These are phyloP conservation scores for Candida endomychidarum DNA, from an alignment of 805 yeast genomes.

Conservation along the genomic window DNA sequence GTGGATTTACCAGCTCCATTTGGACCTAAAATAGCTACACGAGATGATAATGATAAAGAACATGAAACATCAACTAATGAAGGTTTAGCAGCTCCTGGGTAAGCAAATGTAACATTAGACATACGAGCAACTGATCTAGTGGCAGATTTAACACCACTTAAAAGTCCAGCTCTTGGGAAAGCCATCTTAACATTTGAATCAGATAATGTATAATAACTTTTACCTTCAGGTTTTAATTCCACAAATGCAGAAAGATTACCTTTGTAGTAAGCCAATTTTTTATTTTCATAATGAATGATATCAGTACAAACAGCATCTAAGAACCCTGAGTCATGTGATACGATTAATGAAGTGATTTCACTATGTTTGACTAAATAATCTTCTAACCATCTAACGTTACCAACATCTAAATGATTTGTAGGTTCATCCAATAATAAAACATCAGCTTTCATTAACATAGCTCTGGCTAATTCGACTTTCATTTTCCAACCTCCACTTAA, in stretches of 20 bases:
- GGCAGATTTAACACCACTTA: slow-evolving; percentile 94
- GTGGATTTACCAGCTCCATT: slow-evolving; percentile 99
- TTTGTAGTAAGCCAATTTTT: slow-evolving; percentile 90
- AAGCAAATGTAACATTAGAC: slow-evolving; percentile 79
- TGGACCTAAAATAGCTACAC: slow-evolving; percentile 96
- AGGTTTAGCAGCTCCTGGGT: slow-evolving; percentile 88
- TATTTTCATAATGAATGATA: slow-evolving; percentile 93
- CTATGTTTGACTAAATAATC: slow-evolving; percentile 80
- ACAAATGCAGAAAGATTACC: slow-evolving; percentile 95
- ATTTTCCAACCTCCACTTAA: slow-evolving; percentile 99
- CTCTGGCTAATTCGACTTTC: slow-evolving; percentile 98
- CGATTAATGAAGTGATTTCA: slow-evolving; percentile 90
- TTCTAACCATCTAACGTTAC: slow-evolving; percentile 90
- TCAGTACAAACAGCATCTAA: slow-evolving; percentile 95
- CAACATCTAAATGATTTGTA: slow-evolving; percentile 95
- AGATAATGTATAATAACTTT: slow-evolving; percentile 89
- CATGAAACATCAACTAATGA: slow-evolving; percentile 78
- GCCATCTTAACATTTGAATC: slow-evolving; percentile 94
- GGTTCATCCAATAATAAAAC: slow-evolving; percentile 95
- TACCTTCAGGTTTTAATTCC: slow-evolving; percentile 91
- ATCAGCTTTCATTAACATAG: slow-evolving; percentile 97
- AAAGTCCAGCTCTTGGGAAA: slow-evolving; percentile 97
- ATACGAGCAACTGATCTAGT: slow-evolving; percentile 92
- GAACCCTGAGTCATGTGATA: slow-evolving; percentile 97
- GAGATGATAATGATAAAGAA: slow-evolving; percentile 90